phyloP scores from a whole-genome alignment of 164 flowering plant genomes.

The Macadamia integrifolia region DNA sequence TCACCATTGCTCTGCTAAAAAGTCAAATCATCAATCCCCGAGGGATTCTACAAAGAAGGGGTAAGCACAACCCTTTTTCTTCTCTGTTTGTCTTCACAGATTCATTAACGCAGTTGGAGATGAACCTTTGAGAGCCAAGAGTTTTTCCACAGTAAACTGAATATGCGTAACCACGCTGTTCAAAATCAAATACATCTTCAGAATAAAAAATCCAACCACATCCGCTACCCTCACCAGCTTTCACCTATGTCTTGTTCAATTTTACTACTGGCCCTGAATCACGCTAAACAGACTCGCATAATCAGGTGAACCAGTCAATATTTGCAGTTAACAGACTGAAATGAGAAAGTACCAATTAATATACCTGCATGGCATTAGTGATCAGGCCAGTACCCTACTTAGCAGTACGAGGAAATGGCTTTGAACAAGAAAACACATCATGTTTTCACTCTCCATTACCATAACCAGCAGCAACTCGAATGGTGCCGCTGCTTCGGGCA shows the following conservation, averaged over 20 bases:
- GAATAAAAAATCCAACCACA: slow-evolving; percentile 10
- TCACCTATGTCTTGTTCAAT: neutral
- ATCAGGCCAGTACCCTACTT: neutral
- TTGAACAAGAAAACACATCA: no score
- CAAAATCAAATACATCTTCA: slow-evolving; percentile 14
- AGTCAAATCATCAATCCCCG: no score
- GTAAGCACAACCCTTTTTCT: no score
- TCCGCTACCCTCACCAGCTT: slow-evolving; percentile 1
- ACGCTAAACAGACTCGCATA: neutral
- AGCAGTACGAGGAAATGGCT: no score
- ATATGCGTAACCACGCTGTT: slow-evolving; percentile 19
- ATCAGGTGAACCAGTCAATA: neutral
- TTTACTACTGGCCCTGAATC: slow-evolving; percentile 3
- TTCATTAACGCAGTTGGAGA: neutral
- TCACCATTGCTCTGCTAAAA: no score
- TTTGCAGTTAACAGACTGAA: neutral
- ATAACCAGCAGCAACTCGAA: slow-evolving; percentile 27
- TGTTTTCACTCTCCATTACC: slow-evolving; percentile 17
- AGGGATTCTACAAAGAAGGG: no score
- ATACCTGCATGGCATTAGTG: slow-evolving; percentile 10
- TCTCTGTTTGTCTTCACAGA: neutral
- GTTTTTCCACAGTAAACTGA: slow-evolving; percentile 20
- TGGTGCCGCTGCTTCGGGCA: slow-evolving; percentile 33
- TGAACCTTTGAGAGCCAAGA: slow-evolving; percentile 10
- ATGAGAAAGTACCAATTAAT: neutral